Evolutionary conservation across 495 filamentous ascomycete genomes (phyloP).

Genomic region (Aspergillus conjunctus): DNA sequence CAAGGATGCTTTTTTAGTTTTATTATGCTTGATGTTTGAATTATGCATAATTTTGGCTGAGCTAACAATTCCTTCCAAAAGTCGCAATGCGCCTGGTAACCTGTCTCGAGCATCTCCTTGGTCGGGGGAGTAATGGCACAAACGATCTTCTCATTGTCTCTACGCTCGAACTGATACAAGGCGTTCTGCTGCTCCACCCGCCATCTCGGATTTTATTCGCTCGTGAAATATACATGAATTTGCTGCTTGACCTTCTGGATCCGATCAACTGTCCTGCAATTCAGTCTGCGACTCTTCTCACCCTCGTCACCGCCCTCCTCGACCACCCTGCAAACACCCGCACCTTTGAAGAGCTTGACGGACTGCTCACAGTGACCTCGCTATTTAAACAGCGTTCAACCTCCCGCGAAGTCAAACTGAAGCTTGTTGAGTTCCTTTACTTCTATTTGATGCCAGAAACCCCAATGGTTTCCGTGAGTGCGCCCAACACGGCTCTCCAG

Average conservation of each 20-base stretch:
- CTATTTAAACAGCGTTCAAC: constrained; percentile 86
- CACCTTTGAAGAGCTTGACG: constrained; percentile 90
- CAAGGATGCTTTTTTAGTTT: not conserved
- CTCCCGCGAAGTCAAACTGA: constrained; percentile 84
- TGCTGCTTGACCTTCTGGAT: constrained; percentile 93
- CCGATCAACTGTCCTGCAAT: constrained; percentile 88
- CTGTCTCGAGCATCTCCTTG: constrained; percentile 85
- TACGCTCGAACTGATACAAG: constrained; percentile 87
- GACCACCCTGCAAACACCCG: constrained; percentile 83
- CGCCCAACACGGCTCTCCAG: constrained; percentile 53
- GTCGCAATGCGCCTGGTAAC: constrained; percentile 83
- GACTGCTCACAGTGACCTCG: constrained; percentile 87
- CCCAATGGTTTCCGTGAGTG: constrained; percentile 50
- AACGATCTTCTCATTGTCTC: constrained; percentile 89
- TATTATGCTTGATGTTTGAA: not conserved
- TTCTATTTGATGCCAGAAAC: constrained; percentile 97
- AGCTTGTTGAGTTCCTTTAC: constrained; percentile 92
- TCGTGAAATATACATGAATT: constrained; percentile 92
- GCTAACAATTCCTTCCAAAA: constrained; percentile 29
- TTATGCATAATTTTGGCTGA: not conserved
- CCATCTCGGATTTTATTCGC: constrained; percentile 85
- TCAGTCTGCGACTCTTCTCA: constrained; percentile 85
- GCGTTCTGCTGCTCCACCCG: constrained; percentile 88
- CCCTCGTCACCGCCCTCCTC: constrained; percentile 84
- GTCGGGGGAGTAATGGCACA: constrained; percentile 73